These are phyloP conservation scores for Leccinellum rugosiceps DNA, from an alignment of 768 basidiomycete genomes.

Conservation along the genomic window DNA sequence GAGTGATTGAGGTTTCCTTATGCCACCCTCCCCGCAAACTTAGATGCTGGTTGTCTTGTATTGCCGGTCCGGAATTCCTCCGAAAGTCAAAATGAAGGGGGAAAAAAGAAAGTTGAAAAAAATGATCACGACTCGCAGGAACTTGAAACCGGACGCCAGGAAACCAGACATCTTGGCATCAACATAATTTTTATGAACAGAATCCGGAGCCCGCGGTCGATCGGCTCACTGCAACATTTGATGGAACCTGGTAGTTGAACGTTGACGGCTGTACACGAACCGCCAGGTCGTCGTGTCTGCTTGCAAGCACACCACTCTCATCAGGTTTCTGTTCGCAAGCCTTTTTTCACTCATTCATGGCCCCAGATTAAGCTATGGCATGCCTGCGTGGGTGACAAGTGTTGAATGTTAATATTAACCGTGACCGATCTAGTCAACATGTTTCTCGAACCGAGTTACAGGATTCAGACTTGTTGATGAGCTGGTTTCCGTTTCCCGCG, in stretches of 20 bases:
- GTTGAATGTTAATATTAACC: conserved; percentile 10
- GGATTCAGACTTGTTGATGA: background rate
- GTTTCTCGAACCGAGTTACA: background rate
- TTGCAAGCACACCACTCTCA: background rate
- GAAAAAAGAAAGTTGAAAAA: too few relatives aligned
- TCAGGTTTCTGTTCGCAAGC: background rate
- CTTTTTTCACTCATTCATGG: background rate
- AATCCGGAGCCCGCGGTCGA: background rate
- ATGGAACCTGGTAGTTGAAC: background rate
- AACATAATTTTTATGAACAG: background rate
- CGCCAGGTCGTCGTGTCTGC: background rate
- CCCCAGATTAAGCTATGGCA: background rate
- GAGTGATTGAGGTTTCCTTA: background rate
- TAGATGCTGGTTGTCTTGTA: background rate
- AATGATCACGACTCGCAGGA: too few relatives aligned
- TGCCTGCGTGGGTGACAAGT: conserved; percentile 1
- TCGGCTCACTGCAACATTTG: background rate
- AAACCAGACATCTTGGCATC: background rate
- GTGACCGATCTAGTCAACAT: background rate
- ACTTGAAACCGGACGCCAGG: too few relatives aligned
- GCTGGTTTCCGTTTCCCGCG: background rate
- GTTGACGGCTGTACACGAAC: background rate
- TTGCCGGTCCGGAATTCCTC: too few relatives aligned
- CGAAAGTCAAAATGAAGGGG: background rate
- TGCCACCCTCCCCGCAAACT: background rate